Percentiles rank a stretch among this genome's conserved stretches.
phyloP scores from a whole-genome alignment of 2,329 filamentous ascomycete genomes.

The Venturia aucupariae region DNA sequence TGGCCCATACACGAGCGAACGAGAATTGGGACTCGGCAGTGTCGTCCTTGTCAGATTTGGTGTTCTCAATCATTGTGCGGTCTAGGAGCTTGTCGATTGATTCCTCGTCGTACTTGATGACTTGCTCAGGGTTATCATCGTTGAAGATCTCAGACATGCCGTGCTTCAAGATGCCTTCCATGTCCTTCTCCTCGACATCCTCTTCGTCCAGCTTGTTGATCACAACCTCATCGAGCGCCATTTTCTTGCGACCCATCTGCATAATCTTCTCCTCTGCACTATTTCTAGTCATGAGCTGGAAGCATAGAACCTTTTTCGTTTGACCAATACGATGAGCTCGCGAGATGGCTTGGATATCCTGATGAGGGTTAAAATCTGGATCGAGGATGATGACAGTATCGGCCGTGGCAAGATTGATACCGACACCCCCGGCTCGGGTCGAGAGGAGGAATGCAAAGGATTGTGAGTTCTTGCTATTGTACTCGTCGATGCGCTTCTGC shows the following conservation, averaged over 20 bases:
- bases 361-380: conserved; percentile 94
- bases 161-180: conserved; percentile 80
- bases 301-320: conserved; percentile 89
- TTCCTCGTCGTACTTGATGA: conserved; percentile 71
- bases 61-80: conserved; percentile 69
- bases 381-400: conserved; percentile 98
- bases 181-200: conserved; percentile 67
- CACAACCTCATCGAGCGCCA: conserved; percentile 88
- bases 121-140: conserved; percentile 57
- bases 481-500: conserved; percentile 88
- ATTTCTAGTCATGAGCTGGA: conserved; percentile 83
- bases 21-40: conserved; percentile 74
- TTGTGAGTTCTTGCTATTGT: conserved; percentile 73
- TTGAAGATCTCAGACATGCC: conserved; percentile 82
- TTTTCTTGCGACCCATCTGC: conserved; percentile 90
- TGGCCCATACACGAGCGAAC: conserved; percentile 86
- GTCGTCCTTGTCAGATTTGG: conserved; percentile 52
- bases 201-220: conserved; percentile 86
- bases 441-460: conserved; percentile 89
- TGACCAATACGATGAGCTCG: conserved; percentile 94
- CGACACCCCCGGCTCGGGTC: conserved; percentile 89
- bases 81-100: conserved; percentile 90
- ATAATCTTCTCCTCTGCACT: conserved; percentile 94
- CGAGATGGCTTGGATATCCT: conserved; percentile 91
- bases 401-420: conserved; percentile 93